phyloP scores from a whole-genome alignment of 2,329 filamentous ascomycete species.

The Nemania sp. region DNA sequence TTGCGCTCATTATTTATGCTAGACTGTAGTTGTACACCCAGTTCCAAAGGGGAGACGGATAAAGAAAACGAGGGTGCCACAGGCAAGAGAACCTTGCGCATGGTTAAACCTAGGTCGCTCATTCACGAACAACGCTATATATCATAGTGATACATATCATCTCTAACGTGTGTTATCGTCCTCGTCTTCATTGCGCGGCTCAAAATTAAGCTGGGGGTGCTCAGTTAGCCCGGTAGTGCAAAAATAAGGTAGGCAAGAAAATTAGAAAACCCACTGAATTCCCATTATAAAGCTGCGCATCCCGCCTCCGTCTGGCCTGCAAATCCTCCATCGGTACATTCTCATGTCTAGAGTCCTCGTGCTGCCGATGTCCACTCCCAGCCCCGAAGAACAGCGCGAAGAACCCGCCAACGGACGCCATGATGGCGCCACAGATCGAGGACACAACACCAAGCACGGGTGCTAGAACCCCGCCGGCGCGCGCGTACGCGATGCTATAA shows the following conservation, averaged over 20 bases:
- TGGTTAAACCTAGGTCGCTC: not conserved
- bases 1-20: not conserved
- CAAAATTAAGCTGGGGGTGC: conserved; percentile 33
- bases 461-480: conserved; percentile 49
- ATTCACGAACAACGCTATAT: not conserved
- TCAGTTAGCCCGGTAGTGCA: conserved; percentile 2
- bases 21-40: not conserved
- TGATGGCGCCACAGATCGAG: conserved; percentile 38
- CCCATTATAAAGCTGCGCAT: conserved; percentile 87
- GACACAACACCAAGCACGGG: conserved; percentile 42
- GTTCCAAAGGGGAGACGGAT: not conserved
- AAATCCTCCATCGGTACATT: conserved; percentile 50
- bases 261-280: conserved; percentile 75
- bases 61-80: not conserved
- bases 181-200: conserved; percentile 33
- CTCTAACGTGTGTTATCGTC: conserved; percentile 21
- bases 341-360: conserved; percentile 27
- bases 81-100: not conserved
- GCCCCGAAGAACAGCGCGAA: conserved; percentile 41
- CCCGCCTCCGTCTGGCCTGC: conserved; percentile 51
- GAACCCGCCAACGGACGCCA: conserved; percentile 47
- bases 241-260: not conserved
- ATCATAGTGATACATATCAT: not conserved
- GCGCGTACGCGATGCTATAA: conserved; percentile 57
- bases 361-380: conserved; percentile 12